These are phyloP conservation scores for Podochytrium sp. DNA, from an alignment of 192 early-diverging fungal species.

Conservation along the genomic window DNA sequence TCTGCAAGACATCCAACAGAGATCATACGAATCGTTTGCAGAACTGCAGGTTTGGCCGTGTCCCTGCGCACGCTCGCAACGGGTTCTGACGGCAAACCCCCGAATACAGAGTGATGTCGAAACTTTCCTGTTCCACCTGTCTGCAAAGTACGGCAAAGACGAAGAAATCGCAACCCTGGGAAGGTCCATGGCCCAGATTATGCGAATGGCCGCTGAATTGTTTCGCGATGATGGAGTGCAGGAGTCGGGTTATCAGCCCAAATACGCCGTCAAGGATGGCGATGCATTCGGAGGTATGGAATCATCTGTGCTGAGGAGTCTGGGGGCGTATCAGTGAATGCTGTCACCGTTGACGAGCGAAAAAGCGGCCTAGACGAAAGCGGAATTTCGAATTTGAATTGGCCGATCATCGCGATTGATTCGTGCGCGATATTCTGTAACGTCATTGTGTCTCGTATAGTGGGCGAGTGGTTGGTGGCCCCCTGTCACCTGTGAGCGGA, in stretches of 20 bases:
- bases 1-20: background rate
- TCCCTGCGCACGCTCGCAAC: background rate
- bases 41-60: background rate
- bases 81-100: background rate
- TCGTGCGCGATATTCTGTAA: too few relatives aligned
- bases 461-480: too few relatives aligned
- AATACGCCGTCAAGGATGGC: background rate
- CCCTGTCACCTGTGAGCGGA: too few relatives aligned
- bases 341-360: background rate
- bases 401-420: too few relatives aligned
- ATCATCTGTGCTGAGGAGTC: background rate
- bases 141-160: background rate
- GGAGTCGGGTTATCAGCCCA: background rate
- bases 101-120: background rate
- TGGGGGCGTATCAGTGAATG: background rate
- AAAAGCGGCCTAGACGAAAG: too few relatives aligned
- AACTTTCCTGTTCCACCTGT: background rate
- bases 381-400: too few relatives aligned
- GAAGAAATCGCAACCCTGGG: background rate
- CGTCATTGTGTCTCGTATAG: too few relatives aligned
- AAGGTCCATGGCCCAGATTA: background rate
- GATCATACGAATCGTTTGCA: slow-evolving; percentile 4
- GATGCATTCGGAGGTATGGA: background rate
- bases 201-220: background rate
- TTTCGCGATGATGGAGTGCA: background rate